A percentile compares a stretch with the other conserved stretches of the same genome.
Conservation (phyloP, 2,329 filamentous ascomycete species). For the Alternaria viburni region DNA sequence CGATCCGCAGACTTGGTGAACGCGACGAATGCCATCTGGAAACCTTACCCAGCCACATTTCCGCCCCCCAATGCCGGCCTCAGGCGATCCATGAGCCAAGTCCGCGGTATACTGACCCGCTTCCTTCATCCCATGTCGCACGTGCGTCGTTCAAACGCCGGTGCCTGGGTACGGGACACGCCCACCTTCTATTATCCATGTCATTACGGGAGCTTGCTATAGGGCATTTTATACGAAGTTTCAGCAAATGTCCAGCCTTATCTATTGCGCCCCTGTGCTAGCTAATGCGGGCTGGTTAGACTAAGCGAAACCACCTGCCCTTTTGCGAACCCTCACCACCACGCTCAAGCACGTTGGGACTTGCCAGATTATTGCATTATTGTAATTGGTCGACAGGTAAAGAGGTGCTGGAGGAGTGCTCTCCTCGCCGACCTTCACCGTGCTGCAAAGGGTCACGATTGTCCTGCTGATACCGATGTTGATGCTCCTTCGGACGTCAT, state of each 20-base stretch:
- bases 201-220: background rate
- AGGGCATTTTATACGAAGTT: background rate
- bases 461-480: background rate
- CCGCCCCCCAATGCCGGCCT: background rate
- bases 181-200: background rate
- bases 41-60: background rate
- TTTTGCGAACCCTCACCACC: background rate
- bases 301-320: conserved; percentile 8
- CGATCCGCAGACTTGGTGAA: background rate
- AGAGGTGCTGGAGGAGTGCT: background rate
- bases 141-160: background rate
- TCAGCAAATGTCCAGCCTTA: background rate
- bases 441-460: background rate
- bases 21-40: background rate
- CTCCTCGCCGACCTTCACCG: conserved; percentile 1
- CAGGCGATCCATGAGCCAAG: background rate
- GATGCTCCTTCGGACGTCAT: background rate
- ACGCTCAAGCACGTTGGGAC: background rate
- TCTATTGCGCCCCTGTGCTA: background rate
- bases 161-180: background rate
- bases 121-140: background rate
- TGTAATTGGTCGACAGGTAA: background rate
- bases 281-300: background rate
- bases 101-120: background rate
- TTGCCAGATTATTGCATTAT: background rate